Evolutionary conservation across 176 grass and related monocot species (phyloP).

Genomic region (Oryza australiensis): DNA sequence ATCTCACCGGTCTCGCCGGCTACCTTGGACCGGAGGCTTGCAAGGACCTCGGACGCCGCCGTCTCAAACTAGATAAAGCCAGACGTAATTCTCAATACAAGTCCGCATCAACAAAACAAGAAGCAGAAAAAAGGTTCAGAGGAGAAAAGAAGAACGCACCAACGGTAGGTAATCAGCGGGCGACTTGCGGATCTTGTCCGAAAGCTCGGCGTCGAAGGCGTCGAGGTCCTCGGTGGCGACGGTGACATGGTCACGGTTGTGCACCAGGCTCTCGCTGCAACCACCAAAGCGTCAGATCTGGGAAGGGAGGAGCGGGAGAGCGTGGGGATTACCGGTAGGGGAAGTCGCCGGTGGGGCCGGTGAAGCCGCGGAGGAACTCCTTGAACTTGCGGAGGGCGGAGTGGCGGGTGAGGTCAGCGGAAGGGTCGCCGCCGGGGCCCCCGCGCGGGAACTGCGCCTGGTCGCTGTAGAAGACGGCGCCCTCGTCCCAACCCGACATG

Average conservation of each 20-base stretch:
- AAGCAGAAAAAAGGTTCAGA: not conserved
- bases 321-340: constrained; percentile 60
- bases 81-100: not conserved
- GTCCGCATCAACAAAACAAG: not conserved
- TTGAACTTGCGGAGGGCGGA: constrained; percentile 97
- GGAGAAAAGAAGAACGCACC: constrained; percentile 42
- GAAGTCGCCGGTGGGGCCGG: constrained; percentile 75
- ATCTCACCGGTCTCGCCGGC: constrained; percentile 89
- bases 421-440: constrained; percentile 53
- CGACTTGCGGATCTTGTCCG: constrained; percentile 83
- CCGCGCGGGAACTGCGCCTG: constrained; percentile 89
- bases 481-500: constrained; percentile 99
- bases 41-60: constrained; percentile 66
- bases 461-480: constrained; percentile 96
- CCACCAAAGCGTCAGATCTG: constrained; percentile 3
- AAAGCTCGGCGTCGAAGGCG: constrained; percentile 85
- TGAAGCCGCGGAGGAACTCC: constrained; percentile 91
- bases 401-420: constrained; percentile 72
- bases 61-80: constrained; percentile 62
- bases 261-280: constrained; percentile 81
- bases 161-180: constrained; percentile 82
- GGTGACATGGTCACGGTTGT: constrained; percentile 79
- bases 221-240: constrained; percentile 91
- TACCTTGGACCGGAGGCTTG: constrained; percentile 75
- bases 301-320: too few species aligned